Evolutionary conservation across 208 protist species (phyloP), one percentile per base, ranked within the genome.

Genomic region (Jaenimonas drosophilae): DNA sequence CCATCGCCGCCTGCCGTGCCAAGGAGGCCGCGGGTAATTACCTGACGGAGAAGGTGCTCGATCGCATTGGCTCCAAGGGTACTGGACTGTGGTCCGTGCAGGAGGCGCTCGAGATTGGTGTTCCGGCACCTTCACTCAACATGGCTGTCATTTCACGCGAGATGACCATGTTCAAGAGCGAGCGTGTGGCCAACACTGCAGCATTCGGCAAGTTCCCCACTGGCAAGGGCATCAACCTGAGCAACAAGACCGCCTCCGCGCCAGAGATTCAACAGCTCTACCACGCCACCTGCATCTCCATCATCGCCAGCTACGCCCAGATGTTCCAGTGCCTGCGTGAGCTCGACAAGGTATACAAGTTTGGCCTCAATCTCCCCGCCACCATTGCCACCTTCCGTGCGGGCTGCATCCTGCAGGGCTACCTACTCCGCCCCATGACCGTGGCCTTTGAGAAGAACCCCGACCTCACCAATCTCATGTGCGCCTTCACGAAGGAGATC

Each of bases 31-130:
- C 72, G 7, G 73, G 77, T 30, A 78, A 49, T 40, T 77, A 95
- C 40, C 67, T 99, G 11, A 76, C 96, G n/a, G 95, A 98, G 50
- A 69, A 89, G 33, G 96, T 99, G 52, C 68, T 96, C 40, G 97
- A 99, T 65, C 78, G 71, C 38, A 95, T 97, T 42, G 97, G 90
- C 16, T 87, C 86, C 46, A 99, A 99, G 67, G 98, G 97, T 33
- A 99, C 97, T 14, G 97, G 96, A 39, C 78, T 96, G 49, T 97
- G 92, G 95, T 97, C 96, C 3, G 87, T 70, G 19, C 89, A 96
- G 65, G 91, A 96, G 52, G 95, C 95, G 7, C 60, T 97, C 12
- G 92, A 97, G 28, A 42, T 92, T 0, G 88, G 89, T 51, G 76
- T 95, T 11, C 91, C 94, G 14, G 60, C 86, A 12, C 82, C 90